Conservation (phyloP, 768 basidiomycete species). For the Rhodocollybia butyracea region DNA sequence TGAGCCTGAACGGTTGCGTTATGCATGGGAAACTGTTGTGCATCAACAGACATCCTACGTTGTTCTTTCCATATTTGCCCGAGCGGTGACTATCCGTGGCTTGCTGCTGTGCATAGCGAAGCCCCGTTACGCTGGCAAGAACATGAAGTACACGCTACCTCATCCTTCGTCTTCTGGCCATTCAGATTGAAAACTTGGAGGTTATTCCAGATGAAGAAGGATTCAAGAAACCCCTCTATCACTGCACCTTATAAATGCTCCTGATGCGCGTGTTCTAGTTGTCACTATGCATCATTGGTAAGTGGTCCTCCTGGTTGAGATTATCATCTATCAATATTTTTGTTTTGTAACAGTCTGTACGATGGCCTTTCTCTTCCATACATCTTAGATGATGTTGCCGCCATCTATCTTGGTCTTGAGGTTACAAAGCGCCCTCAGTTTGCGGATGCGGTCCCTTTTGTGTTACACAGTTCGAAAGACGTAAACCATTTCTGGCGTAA, state of each 20-base stretch:
- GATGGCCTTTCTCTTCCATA: conserved; percentile 8
- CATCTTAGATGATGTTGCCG: conserved; percentile 7
- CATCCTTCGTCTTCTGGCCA: not conserved
- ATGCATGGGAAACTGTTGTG: conserved; percentile 5
- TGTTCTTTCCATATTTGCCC: conserved; percentile 4
- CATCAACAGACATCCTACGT: conserved; percentile 5
- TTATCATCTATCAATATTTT: not conserved
- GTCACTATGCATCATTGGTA: conserved; percentile 9
- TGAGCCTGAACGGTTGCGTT: not conserved
- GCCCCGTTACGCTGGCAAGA: conserved; percentile 5
- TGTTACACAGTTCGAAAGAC: conserved; percentile 9
- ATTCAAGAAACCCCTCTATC: conserved; percentile 3
- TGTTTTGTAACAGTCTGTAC: not conserved
- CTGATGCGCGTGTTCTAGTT: conserved; percentile 2
- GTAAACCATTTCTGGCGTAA: conserved; percentile 1
- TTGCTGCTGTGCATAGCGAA: conserved; percentile 5
- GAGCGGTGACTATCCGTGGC: conserved; percentile 4
- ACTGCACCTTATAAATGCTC: conserved; percentile 5
- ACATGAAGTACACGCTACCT: not conserved
- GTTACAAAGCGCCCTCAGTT: conserved; percentile 3
- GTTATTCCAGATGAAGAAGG: not conserved
- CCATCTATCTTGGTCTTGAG: not conserved
- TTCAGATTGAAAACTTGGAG: conserved; percentile 2
- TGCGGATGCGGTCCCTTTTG: conserved; percentile 4
- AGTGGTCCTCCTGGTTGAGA: not conserved